Conservation (phyloP, 106 monocot genomes). For the Iris macrosiphon region DNA sequence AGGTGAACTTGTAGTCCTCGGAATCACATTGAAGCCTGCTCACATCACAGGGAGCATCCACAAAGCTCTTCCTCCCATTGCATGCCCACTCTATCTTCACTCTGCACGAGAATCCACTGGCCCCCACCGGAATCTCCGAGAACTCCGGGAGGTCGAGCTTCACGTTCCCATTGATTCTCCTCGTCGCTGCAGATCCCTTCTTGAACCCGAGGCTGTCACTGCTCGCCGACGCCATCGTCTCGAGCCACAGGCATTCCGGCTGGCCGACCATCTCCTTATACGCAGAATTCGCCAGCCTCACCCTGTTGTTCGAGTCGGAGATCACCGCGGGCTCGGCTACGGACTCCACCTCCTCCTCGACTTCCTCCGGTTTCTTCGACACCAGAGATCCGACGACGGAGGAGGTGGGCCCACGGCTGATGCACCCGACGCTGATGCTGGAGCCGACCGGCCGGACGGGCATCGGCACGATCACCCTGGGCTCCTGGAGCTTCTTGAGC, state of each 20-base stretch:
- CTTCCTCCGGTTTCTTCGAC: constrained; percentile 34
- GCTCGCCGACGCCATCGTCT: constrained; percentile 10
- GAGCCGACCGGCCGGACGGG: constrained; percentile 79
- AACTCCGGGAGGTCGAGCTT: constrained; percentile 43
- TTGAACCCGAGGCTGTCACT: neutral
- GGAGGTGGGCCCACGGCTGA: constrained; percentile 14
- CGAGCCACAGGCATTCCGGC: constrained; percentile 66
- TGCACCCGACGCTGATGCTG: constrained; percentile 49
- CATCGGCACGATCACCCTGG: constrained; percentile 50
- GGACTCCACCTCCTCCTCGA: constrained; percentile 77
- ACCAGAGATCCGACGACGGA: neutral
- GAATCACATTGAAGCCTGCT: constrained; percentile 42
- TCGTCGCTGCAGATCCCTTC: constrained; percentile 4
- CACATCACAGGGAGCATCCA: constrained; percentile 59
- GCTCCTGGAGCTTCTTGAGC: constrained; percentile 37
- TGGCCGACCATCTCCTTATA: constrained; percentile 71
- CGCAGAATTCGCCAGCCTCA: constrained; percentile 63
- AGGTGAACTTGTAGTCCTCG: constrained; percentile 57
- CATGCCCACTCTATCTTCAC: constrained; percentile 72
- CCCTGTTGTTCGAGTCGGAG: constrained; percentile 71
- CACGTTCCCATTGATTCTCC: constrained; percentile 57
- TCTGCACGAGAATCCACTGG: constrained; percentile 53
- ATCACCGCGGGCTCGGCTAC: constrained; percentile 67
- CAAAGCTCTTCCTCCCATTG: constrained; percentile 43
- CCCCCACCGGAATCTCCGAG: constrained; percentile 14